phyloP scores from a whole-genome alignment of 768 basidiomycete genomes.

The Boletus subcaerulescens region DNA sequence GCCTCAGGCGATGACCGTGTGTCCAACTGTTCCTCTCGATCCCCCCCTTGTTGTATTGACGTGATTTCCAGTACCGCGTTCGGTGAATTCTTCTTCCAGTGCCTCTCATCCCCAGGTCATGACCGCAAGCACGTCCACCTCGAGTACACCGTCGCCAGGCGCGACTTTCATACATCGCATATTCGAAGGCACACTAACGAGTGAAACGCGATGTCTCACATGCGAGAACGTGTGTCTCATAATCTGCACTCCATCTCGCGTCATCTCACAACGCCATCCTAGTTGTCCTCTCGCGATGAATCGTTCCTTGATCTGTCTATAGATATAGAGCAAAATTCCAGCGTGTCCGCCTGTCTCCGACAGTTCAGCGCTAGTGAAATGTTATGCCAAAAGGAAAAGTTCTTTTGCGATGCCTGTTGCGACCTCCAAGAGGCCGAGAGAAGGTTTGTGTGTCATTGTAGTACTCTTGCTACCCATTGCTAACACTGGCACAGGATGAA shows the following conservation, averaged over 20 bases:
- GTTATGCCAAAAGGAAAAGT: constrained; percentile 97
- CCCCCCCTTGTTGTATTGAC: constrained; percentile 7
- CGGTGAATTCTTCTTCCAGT: constrained; percentile 54
- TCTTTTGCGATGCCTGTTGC: constrained; percentile 96
- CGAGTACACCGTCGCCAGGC: constrained; percentile 45
- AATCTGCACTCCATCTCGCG: constrained; percentile 1
- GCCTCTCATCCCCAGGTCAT: constrained; percentile 39
- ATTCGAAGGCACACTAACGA: constrained; percentile 92
- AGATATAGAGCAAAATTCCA: constrained; percentile 98
- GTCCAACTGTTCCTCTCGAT: constrained; percentile 29
- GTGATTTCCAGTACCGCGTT: constrained; percentile 50
- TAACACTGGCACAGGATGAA: constrained; percentile 73
- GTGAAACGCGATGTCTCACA: constrained; percentile 95
- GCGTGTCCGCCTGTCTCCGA: constrained; percentile 91
- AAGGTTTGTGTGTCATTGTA: constrained; percentile 49
- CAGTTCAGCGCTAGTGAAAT: constrained; percentile 98
- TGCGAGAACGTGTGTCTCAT: constrained; percentile 82
- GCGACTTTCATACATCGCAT: constrained; percentile 86
- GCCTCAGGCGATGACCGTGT: constrained; percentile 62
- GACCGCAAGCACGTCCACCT: constrained; percentile 45
- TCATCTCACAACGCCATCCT: constrained; percentile 10
- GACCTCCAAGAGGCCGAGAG: constrained; percentile 98
- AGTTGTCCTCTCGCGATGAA: constrained; percentile 94
- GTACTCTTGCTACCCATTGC: not conserved
- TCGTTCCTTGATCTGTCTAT: constrained; percentile 97